Evolutionary conservation across 169 alveolate species (phyloP), one percentile per base, ranked within the genome.

Genomic region (Plasmodium vivax): DNA sequence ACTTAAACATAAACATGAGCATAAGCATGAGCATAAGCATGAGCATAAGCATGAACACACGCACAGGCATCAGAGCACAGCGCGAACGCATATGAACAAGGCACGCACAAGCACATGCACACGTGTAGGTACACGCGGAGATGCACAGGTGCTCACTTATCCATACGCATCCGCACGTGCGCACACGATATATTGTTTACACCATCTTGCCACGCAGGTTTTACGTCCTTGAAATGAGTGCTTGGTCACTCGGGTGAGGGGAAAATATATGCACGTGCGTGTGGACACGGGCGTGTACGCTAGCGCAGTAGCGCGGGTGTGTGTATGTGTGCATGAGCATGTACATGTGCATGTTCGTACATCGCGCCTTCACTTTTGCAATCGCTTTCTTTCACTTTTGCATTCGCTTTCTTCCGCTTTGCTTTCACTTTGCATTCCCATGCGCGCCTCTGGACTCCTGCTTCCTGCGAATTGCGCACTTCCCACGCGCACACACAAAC

Each of bases 71-170:
- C 9, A 38, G 45, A 8, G 45, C 45, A 38, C 45, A 5, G n/a
- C n/a, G 58, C 58, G 58, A 47, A 77, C n/a, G n/a, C 80, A 71
- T 71, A 71, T 71, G 3, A 2, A 71, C 2, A 71, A 16, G 80
- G 2, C 27, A 71, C 36, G 71, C 71, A 45, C 83, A 83, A 34
- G 56, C 79, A 68, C 9, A 85, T 73, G 27, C 16, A 12, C 79
- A 85, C 68, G 87, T 71, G 68, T 85, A 82, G 47, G 38, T 85
- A 68, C 68, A 58, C 30, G 38, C 30, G 38, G 45, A 92, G 19
- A 74, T 73, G 68, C 43, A 79, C 81, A 88, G 45, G 54, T 12
- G 71, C 51, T 41, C 81, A 43, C 36, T 41, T 80, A 79, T 85
- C 19, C 41, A 72, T 54, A 73, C 74, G 73, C 36, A 73, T 58